Evolutionary conservation across 73 alveolate species (phyloP).

Genomic region (Paramecium tetraurelia): DNA sequence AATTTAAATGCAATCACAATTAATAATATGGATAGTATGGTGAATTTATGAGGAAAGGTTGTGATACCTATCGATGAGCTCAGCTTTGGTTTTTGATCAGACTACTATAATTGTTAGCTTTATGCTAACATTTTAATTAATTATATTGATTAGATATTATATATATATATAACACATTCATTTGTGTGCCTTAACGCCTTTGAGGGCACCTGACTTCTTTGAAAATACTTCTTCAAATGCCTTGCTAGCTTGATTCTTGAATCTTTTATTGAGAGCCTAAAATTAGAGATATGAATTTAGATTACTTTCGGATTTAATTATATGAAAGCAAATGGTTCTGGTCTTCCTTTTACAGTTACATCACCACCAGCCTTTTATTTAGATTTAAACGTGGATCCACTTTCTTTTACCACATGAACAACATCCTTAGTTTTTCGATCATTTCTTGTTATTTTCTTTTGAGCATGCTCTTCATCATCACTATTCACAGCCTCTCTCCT

Average conservation of each 20-base stretch:
- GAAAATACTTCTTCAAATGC: slow-evolving; percentile 56
- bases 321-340: slow-evolving; percentile 64
- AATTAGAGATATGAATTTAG: not conserved
- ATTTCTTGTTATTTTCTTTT: not conserved
- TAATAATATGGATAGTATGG: not conserved
- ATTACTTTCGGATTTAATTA: slow-evolving; percentile 64
- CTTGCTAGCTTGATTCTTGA: slow-evolving; percentile 40
- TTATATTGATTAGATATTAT: not conserved
- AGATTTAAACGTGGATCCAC: slow-evolving; percentile 50
- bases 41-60: not conserved
- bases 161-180: not conserved
- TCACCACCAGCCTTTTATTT: slow-evolving; percentile 64
- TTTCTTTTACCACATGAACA: slow-evolving; percentile 47
- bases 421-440: slow-evolving; percentile 33
- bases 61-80: not conserved
- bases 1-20: not conserved
- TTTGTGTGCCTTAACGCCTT: slow-evolving; percentile 58
- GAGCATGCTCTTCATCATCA: slow-evolving; percentile 31
- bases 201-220: slow-evolving; percentile 53
- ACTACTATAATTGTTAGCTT: not conserved
- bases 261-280: slow-evolving; percentile 63
- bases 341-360: slow-evolving; percentile 55
- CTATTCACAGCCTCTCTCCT: slow-evolving; percentile 52
- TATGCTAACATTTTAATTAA: not conserved
- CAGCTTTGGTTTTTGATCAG: not conserved